Percentiles rank a stretch among this genome's conserved stretches.
Evolutionary conservation across 257 asterid genomes (phyloP).

Genomic region (Ajuga chamaepitys): DNA sequence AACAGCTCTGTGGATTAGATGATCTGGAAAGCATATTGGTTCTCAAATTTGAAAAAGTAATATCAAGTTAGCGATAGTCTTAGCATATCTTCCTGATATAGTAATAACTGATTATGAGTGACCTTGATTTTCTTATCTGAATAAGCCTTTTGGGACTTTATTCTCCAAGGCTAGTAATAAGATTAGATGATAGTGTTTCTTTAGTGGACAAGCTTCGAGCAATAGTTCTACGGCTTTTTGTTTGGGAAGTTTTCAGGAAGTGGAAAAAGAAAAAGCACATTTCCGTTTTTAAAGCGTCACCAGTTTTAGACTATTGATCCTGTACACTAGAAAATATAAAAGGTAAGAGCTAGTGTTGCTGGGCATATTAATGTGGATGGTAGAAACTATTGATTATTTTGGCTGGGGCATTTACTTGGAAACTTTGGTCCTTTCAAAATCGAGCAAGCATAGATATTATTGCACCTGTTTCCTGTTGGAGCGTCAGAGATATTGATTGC

Average conservation of each 20-base stretch:
- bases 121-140: background rate
- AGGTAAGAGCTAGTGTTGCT: background rate
- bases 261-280: background rate
- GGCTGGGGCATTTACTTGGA: background rate
- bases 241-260: background rate
- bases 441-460: background rate
- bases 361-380: background rate
- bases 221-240: background rate
- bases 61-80: background rate
- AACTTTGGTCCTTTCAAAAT: background rate
- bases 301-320: background rate
- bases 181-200: constrained; percentile 2
- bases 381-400: background rate
- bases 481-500: background rate
- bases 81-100: background rate
- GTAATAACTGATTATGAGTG: background rate
- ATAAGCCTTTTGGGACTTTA: background rate
- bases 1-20: background rate
- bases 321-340: background rate
- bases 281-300: background rate
- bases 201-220: background rate
- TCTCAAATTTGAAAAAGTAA: background rate
- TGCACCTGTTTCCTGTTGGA: background rate
- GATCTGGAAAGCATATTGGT: background rate
- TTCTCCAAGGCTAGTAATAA: background rate